phyloP scores from a whole-genome alignment of 2,329 filamentous ascomycete genomes.

The Ophiocordyceps sinensis region DNA sequence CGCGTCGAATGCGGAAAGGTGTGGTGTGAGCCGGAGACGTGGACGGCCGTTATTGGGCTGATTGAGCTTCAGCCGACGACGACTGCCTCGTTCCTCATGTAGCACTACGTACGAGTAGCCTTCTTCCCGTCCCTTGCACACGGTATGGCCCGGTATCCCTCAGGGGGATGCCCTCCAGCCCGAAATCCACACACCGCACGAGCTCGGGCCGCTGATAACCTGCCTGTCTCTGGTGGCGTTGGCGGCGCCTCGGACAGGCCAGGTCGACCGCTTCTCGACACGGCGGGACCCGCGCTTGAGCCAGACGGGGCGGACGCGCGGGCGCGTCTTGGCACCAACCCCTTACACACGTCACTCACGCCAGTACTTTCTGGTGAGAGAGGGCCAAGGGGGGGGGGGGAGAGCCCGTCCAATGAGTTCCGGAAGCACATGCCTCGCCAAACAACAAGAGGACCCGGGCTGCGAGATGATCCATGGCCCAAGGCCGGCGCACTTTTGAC shows the following conservation, averaged over 20 bases:
- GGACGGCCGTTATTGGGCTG: constrained; percentile 19
- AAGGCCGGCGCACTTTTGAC: constrained; percentile 1
- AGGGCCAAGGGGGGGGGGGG: no score
- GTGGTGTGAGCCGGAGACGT: constrained; percentile 19
- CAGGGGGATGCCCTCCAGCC: background rate
- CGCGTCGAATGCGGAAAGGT: background rate
- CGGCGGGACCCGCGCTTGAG: background rate
- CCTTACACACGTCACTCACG: background rate
- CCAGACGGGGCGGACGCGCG: background rate
- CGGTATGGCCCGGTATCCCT: background rate
- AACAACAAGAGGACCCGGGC: no score
- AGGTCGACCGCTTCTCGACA: background rate
- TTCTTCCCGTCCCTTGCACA: background rate
- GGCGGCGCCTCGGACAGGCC: background rate
- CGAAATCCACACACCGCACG: background rate
- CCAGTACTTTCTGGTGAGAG: background rate
- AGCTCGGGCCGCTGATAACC: constrained; percentile 2
- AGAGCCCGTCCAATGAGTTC: no score
- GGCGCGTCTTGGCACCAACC: background rate
- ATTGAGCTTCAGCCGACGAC: constrained; percentile 1
- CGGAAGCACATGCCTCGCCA: no score
- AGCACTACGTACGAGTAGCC: background rate
- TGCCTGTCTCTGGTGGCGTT: background rate
- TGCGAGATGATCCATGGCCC: background rate
- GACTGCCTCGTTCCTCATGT: background rate